These are phyloP conservation scores for Starmerella bombi DNA, from an alignment of 805 yeast genomes.

Conservation along the genomic window DNA sequence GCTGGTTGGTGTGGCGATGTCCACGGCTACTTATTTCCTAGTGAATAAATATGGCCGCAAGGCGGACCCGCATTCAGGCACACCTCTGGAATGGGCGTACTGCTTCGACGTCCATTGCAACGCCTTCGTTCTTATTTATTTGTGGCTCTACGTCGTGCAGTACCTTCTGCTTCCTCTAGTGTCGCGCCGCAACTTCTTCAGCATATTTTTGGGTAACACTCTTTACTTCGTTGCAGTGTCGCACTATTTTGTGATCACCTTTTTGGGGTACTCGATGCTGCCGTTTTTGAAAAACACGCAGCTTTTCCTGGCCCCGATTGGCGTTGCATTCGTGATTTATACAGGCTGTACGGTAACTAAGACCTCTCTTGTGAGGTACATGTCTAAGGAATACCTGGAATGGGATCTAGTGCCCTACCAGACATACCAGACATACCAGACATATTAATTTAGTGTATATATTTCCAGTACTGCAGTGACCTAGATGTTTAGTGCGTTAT, in stretches of 20 bases:
- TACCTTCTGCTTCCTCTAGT: constrained; percentile 56
- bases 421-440: too few relatives aligned
- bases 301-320: constrained; percentile 49
- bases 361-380: constrained; percentile 56
- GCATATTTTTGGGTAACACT: constrained; percentile 64
- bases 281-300: constrained; percentile 56
- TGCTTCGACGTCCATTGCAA: constrained; percentile 92
- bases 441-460: too few relatives aligned
- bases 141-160: constrained; percentile 58
- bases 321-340: constrained; percentile 45
- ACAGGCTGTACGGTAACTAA: constrained; percentile 45
- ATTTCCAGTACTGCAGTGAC: too few relatives aligned
- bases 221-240: constrained; percentile 60
- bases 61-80: constrained; percentile 1
- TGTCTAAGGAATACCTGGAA: constrained; percentile 37
- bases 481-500: too few relatives aligned
- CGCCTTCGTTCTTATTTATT: constrained; percentile 72
- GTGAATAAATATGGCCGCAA: constrained; percentile 45
- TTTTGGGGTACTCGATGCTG: constrained; percentile 74
- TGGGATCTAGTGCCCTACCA: too few relatives aligned
- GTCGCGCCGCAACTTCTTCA: constrained; percentile 48
- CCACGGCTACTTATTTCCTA: constrained; percentile 62
- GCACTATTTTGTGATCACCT: constrained; percentile 67
- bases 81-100: constrained; percentile 71
- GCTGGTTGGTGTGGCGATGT: constrained; percentile 49